These are phyloP conservation scores for Neospermospora avenae DNA, from an alignment of 2,329 filamentous ascomycete genomes.

Conservation along the genomic window DNA sequence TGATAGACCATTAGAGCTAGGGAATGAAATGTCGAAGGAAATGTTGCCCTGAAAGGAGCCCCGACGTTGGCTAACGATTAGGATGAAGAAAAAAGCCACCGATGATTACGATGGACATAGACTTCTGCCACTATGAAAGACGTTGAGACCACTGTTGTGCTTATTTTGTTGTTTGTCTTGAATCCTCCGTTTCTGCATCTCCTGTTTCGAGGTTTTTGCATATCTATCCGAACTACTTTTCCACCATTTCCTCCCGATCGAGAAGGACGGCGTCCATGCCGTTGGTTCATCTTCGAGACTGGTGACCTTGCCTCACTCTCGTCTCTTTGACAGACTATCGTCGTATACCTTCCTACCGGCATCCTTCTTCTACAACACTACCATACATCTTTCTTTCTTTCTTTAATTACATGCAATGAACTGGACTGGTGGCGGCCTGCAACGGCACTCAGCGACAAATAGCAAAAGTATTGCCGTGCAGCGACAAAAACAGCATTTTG, in stretches of 20 bases:
- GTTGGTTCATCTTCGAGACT: neutral
- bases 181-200: too few species aligned
- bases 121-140: neutral
- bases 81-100: neutral
- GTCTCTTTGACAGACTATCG: neutral
- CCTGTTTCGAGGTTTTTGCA: too few species aligned
- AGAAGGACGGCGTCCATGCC: neutral
- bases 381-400: slow-evolving; percentile 1
- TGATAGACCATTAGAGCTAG: neutral
- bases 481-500: slow-evolving; percentile 48
- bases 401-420: slow-evolving; percentile 45
- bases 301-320: neutral
- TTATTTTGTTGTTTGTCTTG: neutral
- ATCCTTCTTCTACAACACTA: neutral
- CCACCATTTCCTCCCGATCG: too few species aligned
- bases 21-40: neutral
- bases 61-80: neutral
- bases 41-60: neutral
- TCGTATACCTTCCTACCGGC: slow-evolving; percentile 2
- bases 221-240: neutral
- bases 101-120: neutral
- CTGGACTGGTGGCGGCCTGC: slow-evolving; percentile 48
- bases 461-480: slow-evolving; percentile 35
- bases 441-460: slow-evolving; percentile 40
- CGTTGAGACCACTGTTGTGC: too few species aligned